phyloP scores from a whole-genome alignment of 23 red algal species.

The Gracilaria vermiculophylla region DNA sequence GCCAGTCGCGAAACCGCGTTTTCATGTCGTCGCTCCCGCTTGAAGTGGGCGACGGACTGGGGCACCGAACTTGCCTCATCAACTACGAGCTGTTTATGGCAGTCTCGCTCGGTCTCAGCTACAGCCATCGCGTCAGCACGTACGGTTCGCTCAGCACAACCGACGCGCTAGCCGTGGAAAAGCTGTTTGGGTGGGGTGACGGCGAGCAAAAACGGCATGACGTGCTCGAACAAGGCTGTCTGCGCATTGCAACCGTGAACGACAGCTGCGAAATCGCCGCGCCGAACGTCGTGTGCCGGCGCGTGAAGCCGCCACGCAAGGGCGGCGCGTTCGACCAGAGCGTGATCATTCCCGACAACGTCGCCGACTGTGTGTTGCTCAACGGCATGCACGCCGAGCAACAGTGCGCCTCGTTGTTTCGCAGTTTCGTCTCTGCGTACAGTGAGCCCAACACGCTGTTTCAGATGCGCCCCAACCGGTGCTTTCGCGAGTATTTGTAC shows the following conservation, averaged over 20 bases:
- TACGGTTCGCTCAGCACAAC: slow-evolving; percentile 31
- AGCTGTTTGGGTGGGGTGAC: slow-evolving; percentile 45
- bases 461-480: slow-evolving; percentile 26
- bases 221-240: slow-evolving; percentile 1
- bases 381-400: not conserved
- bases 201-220: not conserved
- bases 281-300: slow-evolving; percentile 2
- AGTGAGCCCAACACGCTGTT: slow-evolving; percentile 47
- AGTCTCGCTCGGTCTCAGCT: not conserved
- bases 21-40: slow-evolving; percentile 27
- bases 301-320: not conserved
- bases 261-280: slow-evolving; percentile 27
- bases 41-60: slow-evolving; percentile 35
- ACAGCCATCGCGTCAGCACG: slow-evolving; percentile 12
- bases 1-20: slow-evolving; percentile 19
- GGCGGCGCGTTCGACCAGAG: slow-evolving; percentile 29
- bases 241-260: not conserved
- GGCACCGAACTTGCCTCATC: slow-evolving; percentile 4
- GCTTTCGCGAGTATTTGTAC: slow-evolving; percentile 23
- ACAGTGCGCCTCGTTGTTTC: not conserved
- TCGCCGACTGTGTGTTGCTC: not conserved
- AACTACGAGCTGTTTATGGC: slow-evolving; percentile 33
- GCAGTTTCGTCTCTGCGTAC: slow-evolving; percentile 21
- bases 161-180: slow-evolving; percentile 31
- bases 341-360: slow-evolving; percentile 21